These are phyloP conservation scores for Chalciporus sp. DNA, from an alignment of 1,284 basidiomycete species.

Conservation along the genomic window DNA sequence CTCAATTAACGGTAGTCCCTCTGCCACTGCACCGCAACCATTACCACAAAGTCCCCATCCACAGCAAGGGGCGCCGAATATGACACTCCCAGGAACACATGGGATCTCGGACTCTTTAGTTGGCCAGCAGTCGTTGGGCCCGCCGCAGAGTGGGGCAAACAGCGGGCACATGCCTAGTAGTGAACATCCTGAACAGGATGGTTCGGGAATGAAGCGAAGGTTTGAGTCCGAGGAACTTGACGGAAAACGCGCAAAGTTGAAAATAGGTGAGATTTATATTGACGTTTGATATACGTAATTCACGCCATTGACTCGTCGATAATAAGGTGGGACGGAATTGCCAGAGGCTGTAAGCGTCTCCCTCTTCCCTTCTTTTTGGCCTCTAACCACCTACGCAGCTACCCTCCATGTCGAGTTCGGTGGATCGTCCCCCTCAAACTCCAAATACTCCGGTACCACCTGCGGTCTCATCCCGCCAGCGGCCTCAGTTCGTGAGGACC, in stretches of 20 bases:
- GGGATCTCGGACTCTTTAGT: slow-evolving; percentile 29
- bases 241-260: slow-evolving; percentile 67
- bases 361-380: slow-evolving; percentile 10
- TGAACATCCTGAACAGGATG: slow-evolving; percentile 43
- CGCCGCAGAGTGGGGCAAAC: slow-evolving; percentile 13
- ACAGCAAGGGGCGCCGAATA: slow-evolving; percentile 32
- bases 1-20: slow-evolving; percentile 29
- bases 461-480: slow-evolving; percentile 35
- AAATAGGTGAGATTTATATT: slow-evolving; percentile 53
- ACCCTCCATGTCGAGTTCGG: slow-evolving; percentile 23
- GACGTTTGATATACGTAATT: slow-evolving; percentile 29
- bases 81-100: slow-evolving; percentile 29
- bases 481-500: slow-evolving; percentile 61
- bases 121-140: slow-evolving; percentile 26
- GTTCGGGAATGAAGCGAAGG: slow-evolving; percentile 68
- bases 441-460: slow-evolving; percentile 12
- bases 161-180: slow-evolving; percentile 11
- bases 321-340: slow-evolving; percentile 43
- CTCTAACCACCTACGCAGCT: slow-evolving; percentile 22
- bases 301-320: slow-evolving; percentile 29
- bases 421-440: slow-evolving; percentile 25
- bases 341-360: slow-evolving; percentile 38
- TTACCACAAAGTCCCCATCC: slow-evolving; percentile 43
- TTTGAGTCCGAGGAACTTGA: slow-evolving; percentile 65
- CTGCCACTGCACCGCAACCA: slow-evolving; percentile 37